Evolutionary conservation across 2,329 filamentous ascomycete genomes (phyloP), one percentile per base, ranked within the genome.

Genomic region (Talaromyces sp.): DNA sequence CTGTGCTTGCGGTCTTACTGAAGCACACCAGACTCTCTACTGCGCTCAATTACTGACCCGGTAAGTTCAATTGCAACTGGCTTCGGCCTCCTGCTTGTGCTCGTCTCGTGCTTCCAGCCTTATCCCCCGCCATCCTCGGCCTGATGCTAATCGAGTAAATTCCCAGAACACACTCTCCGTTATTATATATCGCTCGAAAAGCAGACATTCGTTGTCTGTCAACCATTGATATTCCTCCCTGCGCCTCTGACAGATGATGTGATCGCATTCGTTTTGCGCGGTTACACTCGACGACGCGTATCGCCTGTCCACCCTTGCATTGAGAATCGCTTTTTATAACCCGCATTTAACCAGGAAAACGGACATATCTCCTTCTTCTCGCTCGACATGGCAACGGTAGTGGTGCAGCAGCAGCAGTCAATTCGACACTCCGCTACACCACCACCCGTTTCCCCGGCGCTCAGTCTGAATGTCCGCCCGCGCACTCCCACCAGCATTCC

Each of bases 401-500:
- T 80, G 58, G 74, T 81, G 64, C 78, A 80, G 64, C 76, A 80
- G 64, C 76, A 78, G 63, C 75, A 76, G 56, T 65, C 75, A 38
- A 68, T 77, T 64, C 75, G 74, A 58, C 75, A 78, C 62, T 72
- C 84, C 51, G 81, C 83, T 35, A 75, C 79, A 61, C 79, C 79
- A 32, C 75, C 81, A 3, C 75, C 79, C 9, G 68, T 79, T 12
- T 68, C 77, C 38, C 77, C 83, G 35, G 77, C 83, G 35, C 75
- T 88, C 61, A 82, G 79, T 43, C 77, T 88, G 65, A 87, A 86
- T 70, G 81, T 82, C 14, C 79, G 81, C 7, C 71, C 80, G 56
- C 76, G 81, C 67, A 82, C 81, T 53, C 81, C 83, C 7, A 83
- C 85, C 19, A 79, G 89, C 7, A 81, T 94, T 26, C 91, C 92